Evolutionary conservation across 495 filamentous ascomycete species (phyloP).

Genomic region (Aeminium ludgeri): DNA sequence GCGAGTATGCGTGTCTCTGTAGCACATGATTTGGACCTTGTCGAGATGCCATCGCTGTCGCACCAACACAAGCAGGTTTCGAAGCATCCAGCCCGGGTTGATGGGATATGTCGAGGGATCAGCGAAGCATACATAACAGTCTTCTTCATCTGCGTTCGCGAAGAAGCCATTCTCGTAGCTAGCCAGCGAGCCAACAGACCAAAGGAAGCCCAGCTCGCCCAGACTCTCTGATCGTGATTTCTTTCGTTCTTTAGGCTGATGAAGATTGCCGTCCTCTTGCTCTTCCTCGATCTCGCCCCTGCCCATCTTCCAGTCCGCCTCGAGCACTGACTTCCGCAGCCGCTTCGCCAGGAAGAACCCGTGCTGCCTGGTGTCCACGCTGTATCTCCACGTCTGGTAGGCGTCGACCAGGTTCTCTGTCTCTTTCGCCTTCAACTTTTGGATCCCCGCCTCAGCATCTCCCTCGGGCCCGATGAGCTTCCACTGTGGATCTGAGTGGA

Average conservation of each 20-base stretch:
- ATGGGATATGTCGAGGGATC: constrained; percentile 81
- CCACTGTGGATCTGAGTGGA: constrained; percentile 79
- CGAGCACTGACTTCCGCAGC: constrained; percentile 23
- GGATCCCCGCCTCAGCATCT: constrained; percentile 21
- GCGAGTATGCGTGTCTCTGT: constrained; percentile 59
- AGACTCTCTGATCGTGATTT: too few relatives aligned
- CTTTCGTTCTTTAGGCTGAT: constrained; percentile 25
- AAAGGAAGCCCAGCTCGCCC: constrained; percentile 40
- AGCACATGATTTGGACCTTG: constrained; percentile 74
- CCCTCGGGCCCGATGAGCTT: constrained; percentile 23
- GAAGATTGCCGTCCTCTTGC: constrained; percentile 12
- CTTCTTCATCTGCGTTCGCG: constrained; percentile 41
- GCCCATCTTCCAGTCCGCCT: constrained; percentile 7
- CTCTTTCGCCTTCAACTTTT: constrained; percentile 44
- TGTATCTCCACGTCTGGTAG: constrained; percentile 73
- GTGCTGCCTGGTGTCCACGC: constrained; percentile 60
- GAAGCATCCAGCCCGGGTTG: constrained; percentile 78
- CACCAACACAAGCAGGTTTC: constrained; percentile 78
- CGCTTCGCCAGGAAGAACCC: constrained; percentile 89
- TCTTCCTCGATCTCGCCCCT: constrained; percentile 17
- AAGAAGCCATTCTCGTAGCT: constrained; percentile 84
- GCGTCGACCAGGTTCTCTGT: constrained; percentile 56
- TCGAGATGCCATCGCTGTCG: constrained; percentile 61
- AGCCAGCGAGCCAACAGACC: constrained; percentile 58
- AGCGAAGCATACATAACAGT: constrained; percentile 70